Percentiles rank a stretch among this genome's conserved stretches.
Evolutionary conservation across 192 early-diverging fungal genomes (phyloP).

Genomic region (Coemansia umbellata): DNA sequence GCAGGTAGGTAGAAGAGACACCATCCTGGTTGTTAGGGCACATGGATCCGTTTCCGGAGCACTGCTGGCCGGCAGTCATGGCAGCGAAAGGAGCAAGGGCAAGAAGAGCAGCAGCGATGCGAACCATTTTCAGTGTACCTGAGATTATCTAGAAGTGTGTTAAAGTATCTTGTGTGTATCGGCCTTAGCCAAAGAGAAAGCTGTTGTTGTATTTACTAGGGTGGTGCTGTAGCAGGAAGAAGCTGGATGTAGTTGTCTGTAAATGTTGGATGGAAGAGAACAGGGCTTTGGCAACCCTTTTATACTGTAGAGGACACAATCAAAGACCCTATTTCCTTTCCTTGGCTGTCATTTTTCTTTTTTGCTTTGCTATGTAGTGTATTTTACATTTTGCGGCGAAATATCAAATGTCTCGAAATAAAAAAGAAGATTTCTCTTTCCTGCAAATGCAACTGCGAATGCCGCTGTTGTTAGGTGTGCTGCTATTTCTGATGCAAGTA

Average conservation of each 20-base stretch:
- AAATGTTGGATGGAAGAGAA: not conserved
- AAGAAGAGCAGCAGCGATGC: conserved; percentile 23
- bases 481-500: not conserved
- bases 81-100: conserved; percentile 18
- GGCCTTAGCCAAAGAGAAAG: no score
- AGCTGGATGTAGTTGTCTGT: not conserved
- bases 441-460: not conserved
- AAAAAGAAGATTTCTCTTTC: not conserved
- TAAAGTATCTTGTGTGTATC: no score
- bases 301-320: not conserved
- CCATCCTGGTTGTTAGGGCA: conserved; percentile 47
- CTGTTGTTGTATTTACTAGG: not conserved
- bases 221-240: not conserved
- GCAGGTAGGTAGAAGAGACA: conserved; percentile 48
- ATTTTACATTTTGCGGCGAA: not conserved
- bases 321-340: not conserved
- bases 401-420: not conserved
- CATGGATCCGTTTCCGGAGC: conserved; percentile 40
- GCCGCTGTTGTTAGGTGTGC: not conserved
- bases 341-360: not conserved
- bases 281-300: not conserved
- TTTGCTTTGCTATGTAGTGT: not conserved
- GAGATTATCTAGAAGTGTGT: not conserved
- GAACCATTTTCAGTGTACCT: conserved; percentile 19
- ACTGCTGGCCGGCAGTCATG: conserved; percentile 27